Evolutionary conservation across 768 basidiomycete genomes (phyloP), one percentile per base, ranked within the genome.

Genomic region (Pleurotus pulmonarius): DNA sequence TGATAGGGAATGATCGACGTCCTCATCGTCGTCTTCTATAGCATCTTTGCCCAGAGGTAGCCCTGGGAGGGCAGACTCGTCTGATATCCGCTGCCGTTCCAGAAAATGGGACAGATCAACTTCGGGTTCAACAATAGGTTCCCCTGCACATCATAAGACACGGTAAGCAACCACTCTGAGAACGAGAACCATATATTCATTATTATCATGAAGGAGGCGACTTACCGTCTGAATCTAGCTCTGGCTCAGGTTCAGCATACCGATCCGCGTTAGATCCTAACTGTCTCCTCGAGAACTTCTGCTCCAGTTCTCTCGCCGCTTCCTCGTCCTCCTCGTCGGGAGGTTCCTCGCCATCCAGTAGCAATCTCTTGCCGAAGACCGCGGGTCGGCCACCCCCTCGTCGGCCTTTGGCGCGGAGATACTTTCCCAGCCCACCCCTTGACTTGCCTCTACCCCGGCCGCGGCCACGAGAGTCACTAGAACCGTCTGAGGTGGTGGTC

Each of bases 211-310:
- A 53, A 15, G 40, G 18, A 44, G 24, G 11, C 8, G 46, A 26
- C 75, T 20, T 62, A 87, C 90, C 89, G 67, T 90, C 87, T 1
- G 86, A 85, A 63, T 81, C 85, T 22, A 89, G 70, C 61, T 87
- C 83, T 2, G 83, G 83, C 57, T 83, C 86, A 16, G 81, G 80
- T 69, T 92, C 90, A 13, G 64, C 76, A 64, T 92, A 92, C 51
- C 90, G 76, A 74, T 91, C 88, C 0, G 75, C 84, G 64, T 93
- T 92, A 3, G 86, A 78, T 3, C 76, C 83, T 13, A 93, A 72
- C 48, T 83, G 72, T 38, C 90, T 75, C 56, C 76, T 75, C 22
- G 81, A 67, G 55, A 79, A 91, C 64, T 81, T 86, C 37, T 64
- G 67, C 13, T 71, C 72, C 8, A 71, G 59, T 63, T 83, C 86